Percentiles rank a stretch among this genome's conserved stretches.
phyloP scores from a whole-genome alignment of 495 filamentous ascomycete genomes.

The Terfezia claveryi region DNA sequence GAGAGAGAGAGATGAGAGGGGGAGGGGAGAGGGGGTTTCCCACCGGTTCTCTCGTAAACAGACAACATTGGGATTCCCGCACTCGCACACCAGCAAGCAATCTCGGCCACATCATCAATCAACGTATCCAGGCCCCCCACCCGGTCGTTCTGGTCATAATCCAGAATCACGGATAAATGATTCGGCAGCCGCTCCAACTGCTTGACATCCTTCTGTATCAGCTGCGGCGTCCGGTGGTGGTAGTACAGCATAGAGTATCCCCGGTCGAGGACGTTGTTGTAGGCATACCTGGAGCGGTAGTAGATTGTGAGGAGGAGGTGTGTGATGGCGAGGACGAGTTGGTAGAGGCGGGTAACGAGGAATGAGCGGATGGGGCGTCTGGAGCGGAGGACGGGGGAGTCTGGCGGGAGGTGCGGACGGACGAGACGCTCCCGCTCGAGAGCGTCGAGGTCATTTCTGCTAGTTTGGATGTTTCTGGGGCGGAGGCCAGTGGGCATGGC shows the following conservation, averaged over 20 bases:
- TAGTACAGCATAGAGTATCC: slow-evolving; percentile 64
- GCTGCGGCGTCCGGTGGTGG: slow-evolving; percentile 79
- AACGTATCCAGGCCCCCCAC: slow-evolving; percentile 50
- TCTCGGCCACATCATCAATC: slow-evolving; percentile 72
- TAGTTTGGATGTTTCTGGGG: not conserved
- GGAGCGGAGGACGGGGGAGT: not conserved
- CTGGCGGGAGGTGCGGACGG: slow-evolving; percentile 7
- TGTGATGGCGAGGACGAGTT: slow-evolving; percentile 27
- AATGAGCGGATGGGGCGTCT: slow-evolving; percentile 9
- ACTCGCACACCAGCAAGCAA: slow-evolving; percentile 77
- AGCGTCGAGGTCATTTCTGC: not conserved
- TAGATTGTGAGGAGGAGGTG: slow-evolving; percentile 72
- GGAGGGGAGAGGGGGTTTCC: slow-evolving; percentile 2
- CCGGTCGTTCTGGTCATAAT: slow-evolving; percentile 43
- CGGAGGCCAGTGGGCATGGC: no score
- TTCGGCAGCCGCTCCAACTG: slow-evolving; percentile 46
- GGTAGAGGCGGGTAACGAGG: slow-evolving; percentile 10
- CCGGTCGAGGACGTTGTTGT: slow-evolving; percentile 51
- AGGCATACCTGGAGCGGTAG: slow-evolving; percentile 54
- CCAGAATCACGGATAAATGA: slow-evolving; percentile 74
- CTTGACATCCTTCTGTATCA: slow-evolving; percentile 74
- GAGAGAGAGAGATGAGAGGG: not conserved
- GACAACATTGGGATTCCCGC: slow-evolving; percentile 67
- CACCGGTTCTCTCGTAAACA: slow-evolving; percentile 81
- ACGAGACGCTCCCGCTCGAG: slow-evolving; percentile 8